These are phyloP conservation scores for Flaveria linearis DNA, from an alignment of 129 eudicot genomes.

Conservation along the genomic window DNA sequence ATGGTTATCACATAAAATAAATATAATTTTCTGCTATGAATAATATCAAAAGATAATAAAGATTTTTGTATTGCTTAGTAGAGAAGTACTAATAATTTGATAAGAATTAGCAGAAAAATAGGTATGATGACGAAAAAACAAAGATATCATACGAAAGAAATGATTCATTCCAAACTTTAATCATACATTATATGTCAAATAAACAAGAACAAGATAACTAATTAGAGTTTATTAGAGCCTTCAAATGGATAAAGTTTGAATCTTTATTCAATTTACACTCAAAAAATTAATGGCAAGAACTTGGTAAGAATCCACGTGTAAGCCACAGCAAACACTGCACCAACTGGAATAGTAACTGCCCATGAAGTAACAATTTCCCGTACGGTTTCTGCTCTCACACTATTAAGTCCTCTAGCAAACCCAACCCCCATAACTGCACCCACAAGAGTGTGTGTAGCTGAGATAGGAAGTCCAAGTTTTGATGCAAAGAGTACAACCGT, in stretches of 20 bases:
- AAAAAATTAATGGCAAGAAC: constrained; percentile 56
- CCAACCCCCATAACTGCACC: constrained; percentile 99
- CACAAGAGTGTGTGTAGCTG: constrained; percentile 92
- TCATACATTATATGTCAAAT: constrained; percentile 27
- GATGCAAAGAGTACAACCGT: constrained; percentile 95
- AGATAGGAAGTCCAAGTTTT: constrained; percentile 87
- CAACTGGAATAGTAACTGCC: constrained; percentile 87
- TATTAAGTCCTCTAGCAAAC: constrained; percentile 90
- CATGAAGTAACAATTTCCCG: constrained; percentile 91
- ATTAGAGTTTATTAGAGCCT: constrained; percentile 34
- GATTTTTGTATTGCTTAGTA: not conserved
- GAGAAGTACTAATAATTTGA: not conserved
- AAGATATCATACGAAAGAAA: constrained; percentile 26
- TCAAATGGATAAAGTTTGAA: constrained; percentile 37
- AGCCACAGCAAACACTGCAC: constrained; percentile 63
- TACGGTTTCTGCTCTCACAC: constrained; percentile 91
- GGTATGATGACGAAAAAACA: not conserved
- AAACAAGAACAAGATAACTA: constrained; percentile 17
- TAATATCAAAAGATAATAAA: not conserved
- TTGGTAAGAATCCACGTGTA: constrained; percentile 83
- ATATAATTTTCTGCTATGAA: not conserved
- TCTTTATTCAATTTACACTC: constrained; percentile 33
- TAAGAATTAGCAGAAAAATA: not conserved
- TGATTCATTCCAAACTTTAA: constrained; percentile 33
- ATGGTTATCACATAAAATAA: not conserved